These are phyloP conservation scores for Endoconidiophora laricicola DNA, from an alignment of 2,329 filamentous ascomycete species.

Conservation along the genomic window DNA sequence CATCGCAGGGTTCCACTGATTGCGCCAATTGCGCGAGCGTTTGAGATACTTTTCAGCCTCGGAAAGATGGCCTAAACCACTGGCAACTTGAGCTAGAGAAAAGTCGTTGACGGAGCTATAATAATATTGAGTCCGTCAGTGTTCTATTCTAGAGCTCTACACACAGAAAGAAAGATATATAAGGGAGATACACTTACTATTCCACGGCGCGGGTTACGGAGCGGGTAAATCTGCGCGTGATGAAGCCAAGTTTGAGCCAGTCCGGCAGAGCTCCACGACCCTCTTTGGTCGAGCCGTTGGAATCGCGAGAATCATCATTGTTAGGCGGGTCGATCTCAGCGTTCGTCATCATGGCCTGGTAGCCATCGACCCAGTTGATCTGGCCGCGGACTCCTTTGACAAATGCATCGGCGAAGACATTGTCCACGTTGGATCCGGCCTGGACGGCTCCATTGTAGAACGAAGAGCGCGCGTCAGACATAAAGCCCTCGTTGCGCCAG, in stretches of 20 bases:
- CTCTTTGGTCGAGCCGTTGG: conserved; percentile 46
- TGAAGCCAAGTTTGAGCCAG: conserved; percentile 48
- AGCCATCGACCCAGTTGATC: conserved; percentile 48
- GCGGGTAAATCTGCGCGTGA: conserved; percentile 43
- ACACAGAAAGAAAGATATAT: background rate
- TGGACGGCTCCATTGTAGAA: conserved; percentile 55
- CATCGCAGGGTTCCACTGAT: conserved; percentile 49
- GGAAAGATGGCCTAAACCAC: conserved; percentile 31
- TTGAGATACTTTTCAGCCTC: conserved; percentile 43
- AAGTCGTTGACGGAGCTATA: conserved; percentile 47
- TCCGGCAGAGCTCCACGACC: conserved; percentile 53
- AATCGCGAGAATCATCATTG: conserved; percentile 39
- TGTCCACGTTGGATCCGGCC: conserved; percentile 55
- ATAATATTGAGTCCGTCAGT: background rate
- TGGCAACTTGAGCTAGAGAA: conserved; percentile 45
- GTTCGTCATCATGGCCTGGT: conserved; percentile 47
- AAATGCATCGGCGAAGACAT: conserved; percentile 55
- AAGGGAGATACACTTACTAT: conserved; percentile 26
- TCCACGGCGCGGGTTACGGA: conserved; percentile 50
- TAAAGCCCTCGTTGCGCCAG: conserved; percentile 46
- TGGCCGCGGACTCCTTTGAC: conserved; percentile 47
- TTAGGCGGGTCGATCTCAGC: conserved; percentile 46
- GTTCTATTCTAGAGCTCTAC: background rate
- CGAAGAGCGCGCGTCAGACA: conserved; percentile 49
- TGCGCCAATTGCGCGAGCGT: conserved; percentile 52